A percentile compares a stretch with the other conserved stretches of the same genome.
Evolutionary conservation across 1,139 yeast species (phyloP).

Genomic region (Wickerhamomyces sp.): DNA sequence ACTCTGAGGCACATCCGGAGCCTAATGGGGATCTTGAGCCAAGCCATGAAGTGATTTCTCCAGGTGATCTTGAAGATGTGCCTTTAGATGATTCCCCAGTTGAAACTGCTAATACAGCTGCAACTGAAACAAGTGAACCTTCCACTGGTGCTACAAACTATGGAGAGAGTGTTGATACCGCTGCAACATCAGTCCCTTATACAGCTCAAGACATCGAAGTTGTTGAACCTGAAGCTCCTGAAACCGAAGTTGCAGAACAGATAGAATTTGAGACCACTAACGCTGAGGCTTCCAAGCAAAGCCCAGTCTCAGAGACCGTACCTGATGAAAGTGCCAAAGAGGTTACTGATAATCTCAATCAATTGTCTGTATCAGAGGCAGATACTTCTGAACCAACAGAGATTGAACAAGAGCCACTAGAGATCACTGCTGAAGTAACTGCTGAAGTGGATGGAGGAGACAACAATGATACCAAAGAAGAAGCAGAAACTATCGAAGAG

Average conservation of each 20-base stretch:
- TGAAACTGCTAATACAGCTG: conserved; percentile 13
- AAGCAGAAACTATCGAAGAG: not conserved
- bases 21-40: not conserved
- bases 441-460: no score
- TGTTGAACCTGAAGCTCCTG: not conserved
- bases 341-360: no score
- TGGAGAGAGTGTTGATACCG: no score
- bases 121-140: conserved; percentile 11
- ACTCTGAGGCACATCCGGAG: not conserved
- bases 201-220: no score
- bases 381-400: not conserved
- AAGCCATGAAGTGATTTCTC: not conserved
- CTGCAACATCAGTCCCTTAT: no score
- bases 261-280: not conserved
- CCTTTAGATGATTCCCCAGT: conserved; percentile 3
- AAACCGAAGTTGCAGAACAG: not conserved
- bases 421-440: no score
- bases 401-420: no score
- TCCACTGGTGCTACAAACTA: no score
- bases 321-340: no score
- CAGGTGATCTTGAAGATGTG: not conserved
- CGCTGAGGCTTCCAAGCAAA: not conserved
- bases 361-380: not conserved
- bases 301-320: no score
- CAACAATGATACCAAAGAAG: not conserved